Percentiles rank a stretch among this genome's conserved stretches.
Evolutionary conservation across 2,329 filamentous ascomycete genomes (phyloP).

Genomic region (Drechslerella stenobrocha): DNA sequence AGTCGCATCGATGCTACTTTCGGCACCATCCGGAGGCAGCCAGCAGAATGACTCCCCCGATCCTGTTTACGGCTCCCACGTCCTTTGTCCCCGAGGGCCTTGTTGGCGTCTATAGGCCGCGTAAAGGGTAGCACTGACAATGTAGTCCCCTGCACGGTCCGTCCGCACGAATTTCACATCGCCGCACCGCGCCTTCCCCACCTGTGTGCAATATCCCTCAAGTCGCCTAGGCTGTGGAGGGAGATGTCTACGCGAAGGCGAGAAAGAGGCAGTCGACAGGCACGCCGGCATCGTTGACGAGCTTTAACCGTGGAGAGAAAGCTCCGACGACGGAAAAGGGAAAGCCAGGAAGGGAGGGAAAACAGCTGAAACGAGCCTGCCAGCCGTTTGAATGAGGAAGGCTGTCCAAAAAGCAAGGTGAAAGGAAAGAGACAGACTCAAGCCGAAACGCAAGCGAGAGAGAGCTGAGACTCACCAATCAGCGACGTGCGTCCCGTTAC

Average conservation of each 20-base stretch:
- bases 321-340: background rate
- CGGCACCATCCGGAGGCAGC: too few species aligned
- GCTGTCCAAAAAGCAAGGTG: background rate
- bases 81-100: too few species aligned
- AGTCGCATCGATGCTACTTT: too few species aligned
- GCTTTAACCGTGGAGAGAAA: background rate
- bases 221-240: background rate
- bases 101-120: too few species aligned
- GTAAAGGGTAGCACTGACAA: too few species aligned
- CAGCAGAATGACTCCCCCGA: too few species aligned
- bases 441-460: conserved; percentile 34
- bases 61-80: too few species aligned
- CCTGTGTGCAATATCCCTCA: background rate
- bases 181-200: conserved; percentile 3
- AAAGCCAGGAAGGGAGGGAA: background rate
- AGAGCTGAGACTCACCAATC: background rate
- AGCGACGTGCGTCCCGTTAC: conserved; percentile 1
- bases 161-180: background rate
- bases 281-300: background rate
- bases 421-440: conserved; percentile 14
- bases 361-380: conserved; percentile 15
- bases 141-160: too few species aligned
- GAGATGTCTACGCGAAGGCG: background rate
- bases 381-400: conserved; percentile 8
- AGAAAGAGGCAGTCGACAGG: background rate